Conservation (phyloP, 2,329 filamentous ascomycete genomes). For the Juglanconis juglandina region DNA sequence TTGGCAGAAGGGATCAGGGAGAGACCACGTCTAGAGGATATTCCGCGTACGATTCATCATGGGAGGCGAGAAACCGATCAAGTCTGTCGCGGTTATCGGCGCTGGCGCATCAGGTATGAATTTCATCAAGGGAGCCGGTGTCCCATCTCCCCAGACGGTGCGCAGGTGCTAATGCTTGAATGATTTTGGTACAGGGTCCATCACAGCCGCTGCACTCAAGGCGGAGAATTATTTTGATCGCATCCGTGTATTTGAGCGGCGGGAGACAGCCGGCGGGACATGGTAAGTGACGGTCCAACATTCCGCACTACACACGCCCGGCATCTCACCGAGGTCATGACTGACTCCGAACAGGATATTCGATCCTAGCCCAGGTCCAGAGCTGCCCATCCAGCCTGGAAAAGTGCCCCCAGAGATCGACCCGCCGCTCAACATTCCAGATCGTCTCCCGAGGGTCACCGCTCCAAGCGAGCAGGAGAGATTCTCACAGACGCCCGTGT, state of each 20-base stretch:
- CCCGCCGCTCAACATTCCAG: slow-evolving; percentile 41
- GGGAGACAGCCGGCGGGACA: slow-evolving; percentile 42
- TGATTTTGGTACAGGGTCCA: slow-evolving; percentile 34
- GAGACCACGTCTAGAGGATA: not conserved
- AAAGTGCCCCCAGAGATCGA: slow-evolving; percentile 42
- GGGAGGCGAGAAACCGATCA: slow-evolving; percentile 26
- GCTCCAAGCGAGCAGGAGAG: slow-evolving; percentile 42
- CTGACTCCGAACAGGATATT: slow-evolving; percentile 42
- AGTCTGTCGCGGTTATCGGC: slow-evolving; percentile 41
- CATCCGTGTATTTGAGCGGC: slow-evolving; percentile 40
- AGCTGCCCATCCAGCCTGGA: slow-evolving; percentile 38
- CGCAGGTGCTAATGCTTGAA: not conserved
- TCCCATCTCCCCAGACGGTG: not conserved
- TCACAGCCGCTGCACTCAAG: slow-evolving; percentile 44
- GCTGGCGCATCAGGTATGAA: slow-evolving; percentile 39
- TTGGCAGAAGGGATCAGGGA: not conserved
- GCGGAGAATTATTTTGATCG: slow-evolving; percentile 41
- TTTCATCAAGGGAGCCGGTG: not conserved
- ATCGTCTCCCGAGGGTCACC: slow-evolving; percentile 36
- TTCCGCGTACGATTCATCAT: not conserved
- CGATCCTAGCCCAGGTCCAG: slow-evolving; percentile 38
- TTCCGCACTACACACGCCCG: not conserved
- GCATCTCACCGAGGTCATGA: too few species aligned
- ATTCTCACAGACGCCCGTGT: slow-evolving; percentile 48
- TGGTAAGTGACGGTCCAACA: slow-evolving; percentile 30